Conservation (phyloP, 805 yeast species). For the Barnettozyma siamensis region DNA sequence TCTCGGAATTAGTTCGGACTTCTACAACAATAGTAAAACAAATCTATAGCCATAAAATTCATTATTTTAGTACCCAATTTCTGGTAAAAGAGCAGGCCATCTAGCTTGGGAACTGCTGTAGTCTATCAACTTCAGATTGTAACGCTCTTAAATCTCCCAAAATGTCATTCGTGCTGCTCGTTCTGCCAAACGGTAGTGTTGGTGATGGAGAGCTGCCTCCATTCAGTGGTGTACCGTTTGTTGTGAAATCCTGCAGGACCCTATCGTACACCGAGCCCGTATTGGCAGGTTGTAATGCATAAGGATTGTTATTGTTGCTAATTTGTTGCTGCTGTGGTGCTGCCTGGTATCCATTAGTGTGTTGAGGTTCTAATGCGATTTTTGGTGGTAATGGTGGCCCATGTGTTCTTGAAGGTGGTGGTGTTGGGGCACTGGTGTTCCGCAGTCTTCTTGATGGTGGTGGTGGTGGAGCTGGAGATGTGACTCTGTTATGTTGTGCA, state of each 20-base stretch:
- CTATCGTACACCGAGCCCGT: constrained; percentile 10
- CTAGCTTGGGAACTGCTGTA: constrained; percentile 24
- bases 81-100: too few species aligned
- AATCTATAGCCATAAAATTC: too few species aligned
- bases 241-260: constrained; percentile 11
- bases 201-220: background rate
- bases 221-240: constrained; percentile 7
- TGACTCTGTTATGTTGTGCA: constrained; percentile 4
- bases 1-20: too few species aligned
- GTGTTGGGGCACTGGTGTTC: constrained; percentile 20
- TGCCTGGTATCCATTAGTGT: constrained; percentile 1
- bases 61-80: too few species aligned
- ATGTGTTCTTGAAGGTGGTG: constrained; percentile 11
- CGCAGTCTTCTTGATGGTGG: constrained; percentile 36
- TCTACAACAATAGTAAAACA: too few species aligned
- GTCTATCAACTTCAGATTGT: constrained; percentile 63
- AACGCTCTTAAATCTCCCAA: constrained; percentile 60
- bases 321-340: background rate
- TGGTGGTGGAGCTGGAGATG: constrained; percentile 29
- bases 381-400: constrained; percentile 22
- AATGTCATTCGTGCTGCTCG: constrained; percentile 36
- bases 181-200: background rate
- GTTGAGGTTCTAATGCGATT: constrained; percentile 6
- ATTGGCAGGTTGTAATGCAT: background rate
- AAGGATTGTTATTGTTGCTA: background rate